Evolutionary conservation across 441 rosid genomes (phyloP).

Genomic region (Capsella rubella): DNA sequence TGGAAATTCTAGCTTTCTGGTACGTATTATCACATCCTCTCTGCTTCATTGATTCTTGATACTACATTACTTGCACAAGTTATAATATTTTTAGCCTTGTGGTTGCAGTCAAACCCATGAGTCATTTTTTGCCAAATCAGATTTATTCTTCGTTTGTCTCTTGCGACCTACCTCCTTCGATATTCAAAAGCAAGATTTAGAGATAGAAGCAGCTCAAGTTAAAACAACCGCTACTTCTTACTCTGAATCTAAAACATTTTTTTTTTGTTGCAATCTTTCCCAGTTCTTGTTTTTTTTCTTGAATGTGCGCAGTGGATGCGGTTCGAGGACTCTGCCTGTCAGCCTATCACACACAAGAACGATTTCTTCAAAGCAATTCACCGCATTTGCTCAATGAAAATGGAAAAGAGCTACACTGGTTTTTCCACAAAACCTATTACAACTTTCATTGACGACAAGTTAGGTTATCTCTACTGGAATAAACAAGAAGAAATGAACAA

Average conservation of each 20-base stretch:
- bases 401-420: constrained; percentile 59
- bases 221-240: constrained; percentile 31
- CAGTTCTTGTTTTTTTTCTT: background rate
- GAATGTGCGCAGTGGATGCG: constrained; percentile 71
- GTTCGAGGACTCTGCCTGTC: constrained; percentile 71
- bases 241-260: constrained; percentile 15
- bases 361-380: constrained; percentile 56
- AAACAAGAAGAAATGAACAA: constrained; percentile 33
- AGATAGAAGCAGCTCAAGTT: constrained; percentile 87
- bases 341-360: constrained; percentile 62
- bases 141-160: constrained; percentile 81
- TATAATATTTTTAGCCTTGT: constrained; percentile 24
- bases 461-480: constrained; percentile 57
- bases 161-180: constrained; percentile 70
- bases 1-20: constrained; percentile 87
- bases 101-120: constrained; percentile 72
- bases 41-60: constrained; percentile 20
- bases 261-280: background rate
- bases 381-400: constrained; percentile 63
- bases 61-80: background rate
- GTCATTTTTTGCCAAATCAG: constrained; percentile 75
- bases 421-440: constrained; percentile 50
- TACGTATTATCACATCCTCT: constrained; percentile 33
- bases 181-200: constrained; percentile 75
- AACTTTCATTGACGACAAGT: constrained; percentile 48